A percentile compares a stretch with the other conserved stretches of the same genome.
Evolutionary conservation across 225 moss, liverwort and hornwort genomes (phyloP).

Genomic region (Physcomitrellopsis africana): DNA sequence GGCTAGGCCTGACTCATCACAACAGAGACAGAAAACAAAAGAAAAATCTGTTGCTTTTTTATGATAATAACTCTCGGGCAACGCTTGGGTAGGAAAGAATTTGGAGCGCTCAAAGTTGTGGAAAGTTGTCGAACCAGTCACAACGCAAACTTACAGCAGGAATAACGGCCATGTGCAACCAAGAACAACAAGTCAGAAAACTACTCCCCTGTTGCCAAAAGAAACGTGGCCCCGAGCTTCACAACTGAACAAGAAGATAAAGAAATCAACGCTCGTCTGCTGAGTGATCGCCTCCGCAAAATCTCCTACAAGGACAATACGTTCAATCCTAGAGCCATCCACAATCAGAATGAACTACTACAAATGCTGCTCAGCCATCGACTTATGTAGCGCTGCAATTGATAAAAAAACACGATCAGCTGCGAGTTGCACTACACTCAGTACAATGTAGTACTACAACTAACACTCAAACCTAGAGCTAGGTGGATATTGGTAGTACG

Average conservation of each 20-base stretch:
- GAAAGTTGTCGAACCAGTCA: not conserved
- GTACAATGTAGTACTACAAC: constrained; percentile 40
- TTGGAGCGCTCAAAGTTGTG: not conserved
- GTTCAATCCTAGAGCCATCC: not conserved
- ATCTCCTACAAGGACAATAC: no score
- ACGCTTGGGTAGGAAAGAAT: not conserved
- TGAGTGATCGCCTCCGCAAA: not conserved
- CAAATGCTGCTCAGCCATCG: not conserved
- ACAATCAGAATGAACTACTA: not conserved
- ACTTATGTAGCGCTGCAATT: constrained; percentile 27
- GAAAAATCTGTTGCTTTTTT: no score
- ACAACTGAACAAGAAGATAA: not conserved
- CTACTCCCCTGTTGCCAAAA: not conserved
- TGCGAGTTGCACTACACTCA: constrained; percentile 13
- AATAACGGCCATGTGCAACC: not conserved
- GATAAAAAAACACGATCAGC: not conserved
- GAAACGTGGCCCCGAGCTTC: not conserved
- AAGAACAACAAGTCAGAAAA: not conserved
- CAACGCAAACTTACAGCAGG: not conserved
- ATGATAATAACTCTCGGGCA: not conserved
- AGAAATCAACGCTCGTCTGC: not conserved
- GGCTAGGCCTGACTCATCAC: no score
- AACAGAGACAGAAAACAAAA: no score
- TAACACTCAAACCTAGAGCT: constrained; percentile 8
- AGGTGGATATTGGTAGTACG: constrained; percentile 26